phyloP scores from a whole-genome alignment of 1,284 basidiomycete species.

The Pseudozyma pruni region DNA sequence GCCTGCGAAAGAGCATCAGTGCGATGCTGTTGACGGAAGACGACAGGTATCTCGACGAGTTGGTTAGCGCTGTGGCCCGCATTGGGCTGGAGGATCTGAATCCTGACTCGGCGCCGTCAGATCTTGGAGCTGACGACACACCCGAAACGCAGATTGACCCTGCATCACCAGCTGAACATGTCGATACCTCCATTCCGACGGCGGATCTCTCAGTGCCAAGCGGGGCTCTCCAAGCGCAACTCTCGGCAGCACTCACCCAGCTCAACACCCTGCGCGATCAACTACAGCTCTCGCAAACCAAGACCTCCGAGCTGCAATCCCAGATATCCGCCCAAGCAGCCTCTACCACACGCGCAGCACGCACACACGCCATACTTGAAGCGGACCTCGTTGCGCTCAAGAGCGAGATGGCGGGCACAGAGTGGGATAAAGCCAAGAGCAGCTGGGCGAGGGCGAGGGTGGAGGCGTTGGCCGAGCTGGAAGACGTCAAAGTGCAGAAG shows the following conservation, averaged over 20 bases:
- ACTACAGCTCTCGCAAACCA: conserved; percentile 7
- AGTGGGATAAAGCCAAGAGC: conserved; percentile 14
- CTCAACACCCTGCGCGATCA: conserved; percentile 8
- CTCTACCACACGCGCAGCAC: neutral
- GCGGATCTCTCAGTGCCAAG: neutral
- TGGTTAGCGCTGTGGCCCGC: conserved; percentile 32
- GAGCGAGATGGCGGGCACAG: conserved; percentile 12
- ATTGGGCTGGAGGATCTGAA: conserved; percentile 27
- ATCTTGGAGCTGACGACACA: neutral
- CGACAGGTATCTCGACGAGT: conserved; percentile 33
- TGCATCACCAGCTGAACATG: neutral
- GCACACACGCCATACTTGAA: conserved; percentile 4
- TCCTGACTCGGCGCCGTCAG: neutral
- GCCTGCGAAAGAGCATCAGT: conserved; percentile 15
- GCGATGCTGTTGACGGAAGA: conserved; percentile 34
- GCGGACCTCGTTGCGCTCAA: conserved; percentile 2
- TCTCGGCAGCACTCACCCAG: conserved; percentile 4
- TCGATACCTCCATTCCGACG: neutral
- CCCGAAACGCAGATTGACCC: neutral
- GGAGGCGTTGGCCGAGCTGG: conserved; percentile 27
- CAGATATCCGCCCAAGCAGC: conserved; percentile 2
- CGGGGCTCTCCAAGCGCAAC: conserved; percentile 5
- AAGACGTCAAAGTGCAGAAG: conserved; percentile 27
- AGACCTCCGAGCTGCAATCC: conserved; percentile 3
- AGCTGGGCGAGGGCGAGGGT: conserved; percentile 14